Percentiles rank a stretch among this genome's conserved stretches.
Evolutionary conservation across 345 rosid genomes (phyloP).

Genomic region (Syzygium grande): DNA sequence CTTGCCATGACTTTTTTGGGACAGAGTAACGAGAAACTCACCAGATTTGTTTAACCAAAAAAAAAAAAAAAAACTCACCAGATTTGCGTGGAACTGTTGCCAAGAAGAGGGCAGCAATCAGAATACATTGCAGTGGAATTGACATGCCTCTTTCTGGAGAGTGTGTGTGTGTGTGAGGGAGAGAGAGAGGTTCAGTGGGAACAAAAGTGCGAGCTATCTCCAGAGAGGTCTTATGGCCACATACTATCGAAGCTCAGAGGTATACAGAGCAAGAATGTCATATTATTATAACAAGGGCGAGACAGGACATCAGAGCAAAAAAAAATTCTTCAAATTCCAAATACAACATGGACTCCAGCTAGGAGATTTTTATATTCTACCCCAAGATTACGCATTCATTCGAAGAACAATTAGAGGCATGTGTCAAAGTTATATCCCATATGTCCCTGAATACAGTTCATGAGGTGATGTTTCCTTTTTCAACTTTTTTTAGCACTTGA

Average conservation of each 20-base stretch:
- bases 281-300: not conserved
- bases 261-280: not conserved
- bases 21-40: not conserved
- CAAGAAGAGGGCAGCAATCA: constrained; percentile 28
- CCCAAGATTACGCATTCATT: not conserved
- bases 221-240: not conserved
- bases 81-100: constrained; percentile 23
- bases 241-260: not conserved
- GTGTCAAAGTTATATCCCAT: not conserved
- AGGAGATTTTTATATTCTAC: not conserved
- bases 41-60: constrained; percentile 36
- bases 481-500: not conserved
- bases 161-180: not conserved
- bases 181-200: not conserved
- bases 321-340: not conserved
- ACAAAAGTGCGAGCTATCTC: not conserved
- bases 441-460: not conserved
- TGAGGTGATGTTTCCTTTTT: not conserved
- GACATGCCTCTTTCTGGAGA: constrained; percentile 14
- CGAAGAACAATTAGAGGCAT: not conserved
- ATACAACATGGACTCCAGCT: not conserved
- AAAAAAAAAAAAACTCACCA: constrained; percentile 31
- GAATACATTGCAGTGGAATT: constrained; percentile 23
- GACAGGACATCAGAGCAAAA: not conserved
- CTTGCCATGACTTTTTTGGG: not conserved